A percentile compares a stretch with the other conserved stretches of the same genome.
These are phyloP conservation scores for Flaveria ramosissima DNA, from an alignment of 129 eudicot genomes.

Conservation along the genomic window DNA sequence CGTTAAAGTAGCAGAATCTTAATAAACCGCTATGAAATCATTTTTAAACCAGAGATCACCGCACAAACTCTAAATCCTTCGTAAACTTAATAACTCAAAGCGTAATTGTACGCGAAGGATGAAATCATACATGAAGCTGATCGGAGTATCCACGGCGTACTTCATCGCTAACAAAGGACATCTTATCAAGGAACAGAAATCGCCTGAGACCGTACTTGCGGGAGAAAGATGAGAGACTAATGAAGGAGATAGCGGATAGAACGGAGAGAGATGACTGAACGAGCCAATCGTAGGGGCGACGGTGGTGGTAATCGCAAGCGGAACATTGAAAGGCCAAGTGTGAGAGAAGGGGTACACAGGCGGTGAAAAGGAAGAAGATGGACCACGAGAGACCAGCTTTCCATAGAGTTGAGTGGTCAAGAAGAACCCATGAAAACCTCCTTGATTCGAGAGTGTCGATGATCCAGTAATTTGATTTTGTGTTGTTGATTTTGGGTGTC, in stretches of 20 bases:
- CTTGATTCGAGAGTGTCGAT: constrained; percentile 46
- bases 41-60: too few relatives aligned
- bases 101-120: neutral
- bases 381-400: constrained; percentile 67
- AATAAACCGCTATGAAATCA: too few relatives aligned
- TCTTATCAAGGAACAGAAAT: constrained; percentile 65
- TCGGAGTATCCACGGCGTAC: constrained; percentile 56
- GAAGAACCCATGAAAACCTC: constrained; percentile 51
- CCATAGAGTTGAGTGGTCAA: constrained; percentile 62
- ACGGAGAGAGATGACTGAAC: constrained; percentile 62
- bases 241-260: constrained; percentile 52
- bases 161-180: constrained; percentile 54
- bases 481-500: neutral
- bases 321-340: constrained; percentile 62
- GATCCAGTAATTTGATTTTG: constrained; percentile 25
- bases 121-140: constrained; percentile 57
- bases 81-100: too few relatives aligned
- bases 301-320: constrained; percentile 52
- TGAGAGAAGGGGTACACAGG: constrained; percentile 63
- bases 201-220: constrained; percentile 58
- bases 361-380: constrained; percentile 49
- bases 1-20: too few relatives aligned
- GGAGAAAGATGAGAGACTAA: constrained; percentile 49
- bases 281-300: constrained; percentile 59
- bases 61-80: too few relatives aligned